phyloP scores from a whole-genome alignment of 371 early-diverging fungal species.

The Rhizopus stolonifer region DNA sequence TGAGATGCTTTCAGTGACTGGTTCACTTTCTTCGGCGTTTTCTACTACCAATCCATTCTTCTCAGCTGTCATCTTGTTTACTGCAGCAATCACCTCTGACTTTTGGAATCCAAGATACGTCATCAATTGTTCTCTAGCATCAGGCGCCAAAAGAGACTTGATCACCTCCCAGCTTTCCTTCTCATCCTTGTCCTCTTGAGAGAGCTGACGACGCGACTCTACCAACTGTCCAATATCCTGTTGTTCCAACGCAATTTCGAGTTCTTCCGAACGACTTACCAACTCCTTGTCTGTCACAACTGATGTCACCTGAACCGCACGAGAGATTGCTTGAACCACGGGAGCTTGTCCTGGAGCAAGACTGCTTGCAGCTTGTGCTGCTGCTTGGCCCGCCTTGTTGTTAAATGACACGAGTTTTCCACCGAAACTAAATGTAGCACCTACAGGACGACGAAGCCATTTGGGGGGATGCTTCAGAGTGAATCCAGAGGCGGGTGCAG shows the following conservation, averaged over 20 bases:
- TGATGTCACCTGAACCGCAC: slow-evolving; percentile 42
- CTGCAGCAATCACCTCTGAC: slow-evolving; percentile 55
- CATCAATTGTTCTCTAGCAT: slow-evolving; percentile 81
- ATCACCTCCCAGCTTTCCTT: slow-evolving; percentile 85
- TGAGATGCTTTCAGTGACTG: slow-evolving; percentile 3
- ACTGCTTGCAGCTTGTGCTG: slow-evolving; percentile 41
- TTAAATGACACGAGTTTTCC: slow-evolving; percentile 80
- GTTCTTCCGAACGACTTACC: slow-evolving; percentile 60
- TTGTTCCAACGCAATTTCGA: slow-evolving; percentile 58
- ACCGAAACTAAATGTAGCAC: slow-evolving; percentile 90
- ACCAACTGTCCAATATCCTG: slow-evolving; percentile 59
- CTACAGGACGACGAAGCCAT: slow-evolving; percentile 93
- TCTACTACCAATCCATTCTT: slow-evolving; percentile 19
- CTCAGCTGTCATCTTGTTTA: slow-evolving; percentile 37
- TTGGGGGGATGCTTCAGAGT: slow-evolving; percentile 86
- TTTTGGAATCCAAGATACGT: slow-evolving; percentile 86
- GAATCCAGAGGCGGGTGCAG: slow-evolving; percentile 30
- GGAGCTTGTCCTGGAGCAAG: slow-evolving; percentile 53
- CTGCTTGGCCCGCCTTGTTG: slow-evolving; percentile 46
- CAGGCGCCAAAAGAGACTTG: slow-evolving; percentile 74
- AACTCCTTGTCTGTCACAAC: slow-evolving; percentile 69
- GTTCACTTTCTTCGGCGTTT: slow-evolving; percentile 5
- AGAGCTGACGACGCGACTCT: slow-evolving; percentile 55
- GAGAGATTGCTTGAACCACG: slow-evolving; percentile 37
- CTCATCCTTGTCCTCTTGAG: slow-evolving; percentile 50